A percentile compares a stretch with the other conserved stretches of the same genome.
These are phyloP conservation scores for Neurospora sp. DNA, from an alignment of 495 filamentous ascomycete species.

Conservation along the genomic window DNA sequence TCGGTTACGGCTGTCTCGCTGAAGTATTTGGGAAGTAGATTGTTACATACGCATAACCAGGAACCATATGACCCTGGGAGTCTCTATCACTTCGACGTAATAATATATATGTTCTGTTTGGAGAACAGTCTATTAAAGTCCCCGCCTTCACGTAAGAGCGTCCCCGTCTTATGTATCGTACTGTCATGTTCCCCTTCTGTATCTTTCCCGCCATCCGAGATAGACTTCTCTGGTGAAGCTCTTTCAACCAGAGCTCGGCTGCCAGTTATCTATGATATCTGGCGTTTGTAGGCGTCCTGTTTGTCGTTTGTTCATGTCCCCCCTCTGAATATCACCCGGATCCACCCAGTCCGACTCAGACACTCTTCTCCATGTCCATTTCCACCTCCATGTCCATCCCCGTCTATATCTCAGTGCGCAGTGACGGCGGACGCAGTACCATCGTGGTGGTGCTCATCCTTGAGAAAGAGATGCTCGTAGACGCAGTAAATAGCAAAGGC, in stretches of 20 bases:
- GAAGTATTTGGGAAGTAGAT: no score
- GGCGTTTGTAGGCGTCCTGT: not conserved
- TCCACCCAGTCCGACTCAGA: not conserved
- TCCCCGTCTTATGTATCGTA: not conserved
- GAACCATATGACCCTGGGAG: not conserved
- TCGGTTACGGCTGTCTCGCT: no score
- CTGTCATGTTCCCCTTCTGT: not conserved
- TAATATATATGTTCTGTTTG: not conserved
- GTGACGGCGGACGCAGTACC: not conserved
- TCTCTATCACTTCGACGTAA: not conserved
- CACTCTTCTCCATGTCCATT: constrained; percentile 5
- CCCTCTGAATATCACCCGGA: not conserved
- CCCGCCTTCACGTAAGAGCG: not conserved
- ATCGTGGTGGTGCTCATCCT: constrained; percentile 57
- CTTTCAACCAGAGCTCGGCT: not conserved
- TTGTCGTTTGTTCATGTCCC: not conserved
- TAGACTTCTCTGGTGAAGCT: not conserved
- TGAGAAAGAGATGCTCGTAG: constrained; percentile 78
- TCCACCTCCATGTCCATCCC: constrained; percentile 15
- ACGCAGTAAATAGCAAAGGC: constrained; percentile 83
- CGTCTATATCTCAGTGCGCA: constrained; percentile 19
- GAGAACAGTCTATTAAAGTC: not conserved
- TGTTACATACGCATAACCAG: not conserved
- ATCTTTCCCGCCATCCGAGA: not conserved
- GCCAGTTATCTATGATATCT: not conserved